Evolutionary conservation across 441 rosid species (phyloP).

Genomic region (Populus hybrid): DNA sequence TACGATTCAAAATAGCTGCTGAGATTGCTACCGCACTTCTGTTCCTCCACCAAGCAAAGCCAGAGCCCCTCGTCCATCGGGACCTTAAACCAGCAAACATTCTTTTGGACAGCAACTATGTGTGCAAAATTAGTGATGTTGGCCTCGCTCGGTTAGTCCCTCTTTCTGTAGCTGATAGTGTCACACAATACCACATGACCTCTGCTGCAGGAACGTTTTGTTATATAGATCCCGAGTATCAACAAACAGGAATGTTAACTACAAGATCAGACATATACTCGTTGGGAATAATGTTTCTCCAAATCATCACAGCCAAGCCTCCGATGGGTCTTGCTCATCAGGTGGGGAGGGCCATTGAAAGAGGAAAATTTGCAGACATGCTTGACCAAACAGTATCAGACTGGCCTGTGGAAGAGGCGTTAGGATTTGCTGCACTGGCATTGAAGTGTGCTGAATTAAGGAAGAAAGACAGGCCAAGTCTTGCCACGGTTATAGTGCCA

Average conservation of each 20-base stretch:
- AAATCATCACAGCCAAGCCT: constrained; percentile 56
- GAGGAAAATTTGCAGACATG: constrained; percentile 47
- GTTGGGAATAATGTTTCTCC: constrained; percentile 61
- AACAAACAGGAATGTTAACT: constrained; percentile 63
- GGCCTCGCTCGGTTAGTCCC: constrained; percentile 75
- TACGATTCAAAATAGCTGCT: constrained; percentile 52
- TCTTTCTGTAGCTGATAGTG: constrained; percentile 52
- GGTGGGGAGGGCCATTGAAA: constrained; percentile 50
- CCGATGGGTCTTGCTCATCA: constrained; percentile 76
- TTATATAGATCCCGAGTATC: constrained; percentile 79
- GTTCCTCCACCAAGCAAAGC: constrained; percentile 74
- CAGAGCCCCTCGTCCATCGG: constrained; percentile 72
- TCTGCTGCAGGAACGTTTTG: constrained; percentile 76
- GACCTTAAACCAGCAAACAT: constrained; percentile 83
- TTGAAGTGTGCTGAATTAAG: constrained; percentile 54
- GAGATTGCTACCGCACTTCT: constrained; percentile 67
- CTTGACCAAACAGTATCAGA: constrained; percentile 50
- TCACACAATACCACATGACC: constrained; percentile 69
- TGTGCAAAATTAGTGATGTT: constrained; percentile 74
- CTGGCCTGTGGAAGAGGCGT: constrained; percentile 67
- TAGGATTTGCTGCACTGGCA: constrained; percentile 44
- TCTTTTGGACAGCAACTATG: constrained; percentile 59
- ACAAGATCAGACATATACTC: constrained; percentile 68
- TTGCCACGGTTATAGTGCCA: constrained; percentile 49
- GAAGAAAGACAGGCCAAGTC: constrained; percentile 65